phyloP scores from a whole-genome alignment of 306 rosid species.

The Dalbergia oliveri region DNA sequence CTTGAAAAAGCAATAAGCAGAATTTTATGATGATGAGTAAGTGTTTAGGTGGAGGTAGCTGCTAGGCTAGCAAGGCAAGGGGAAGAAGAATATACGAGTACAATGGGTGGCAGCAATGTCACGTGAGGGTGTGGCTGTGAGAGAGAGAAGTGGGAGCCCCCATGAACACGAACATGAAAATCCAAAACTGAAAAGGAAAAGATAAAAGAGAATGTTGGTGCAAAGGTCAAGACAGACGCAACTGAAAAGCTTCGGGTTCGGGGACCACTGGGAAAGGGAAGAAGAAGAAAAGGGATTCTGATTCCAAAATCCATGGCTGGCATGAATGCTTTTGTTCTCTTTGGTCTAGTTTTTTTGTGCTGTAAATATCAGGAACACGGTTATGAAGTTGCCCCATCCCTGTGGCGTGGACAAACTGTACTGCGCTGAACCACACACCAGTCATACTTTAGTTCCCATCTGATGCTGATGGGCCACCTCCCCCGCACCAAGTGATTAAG shows the following conservation, averaged over 20 bases:
- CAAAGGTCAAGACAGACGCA: constrained; percentile 52
- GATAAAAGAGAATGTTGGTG: constrained; percentile 59
- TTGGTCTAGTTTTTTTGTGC: constrained; percentile 49
- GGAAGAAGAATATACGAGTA: constrained; percentile 15
- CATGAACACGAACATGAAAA: background rate
- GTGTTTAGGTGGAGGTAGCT: too few relatives aligned
- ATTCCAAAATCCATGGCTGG: constrained; percentile 41
- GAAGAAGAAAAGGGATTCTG: constrained; percentile 49
- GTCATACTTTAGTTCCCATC: constrained; percentile 47
- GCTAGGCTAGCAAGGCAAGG: background rate
- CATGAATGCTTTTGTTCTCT: too few relatives aligned
- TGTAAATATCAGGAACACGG: constrained; percentile 46
- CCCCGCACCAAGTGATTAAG: background rate
- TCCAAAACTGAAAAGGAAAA: constrained; percentile 11
- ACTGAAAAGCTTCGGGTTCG: constrained; percentile 37
- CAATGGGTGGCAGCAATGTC: constrained; percentile 22
- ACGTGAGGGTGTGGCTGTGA: constrained; percentile 37
- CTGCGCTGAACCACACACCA: constrained; percentile 40
- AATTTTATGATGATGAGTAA: background rate
- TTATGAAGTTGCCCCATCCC: constrained; percentile 59
- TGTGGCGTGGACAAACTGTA: constrained; percentile 55
- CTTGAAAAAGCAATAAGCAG: background rate
- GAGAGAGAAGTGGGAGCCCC: background rate
- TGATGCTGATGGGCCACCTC: constrained; percentile 52
- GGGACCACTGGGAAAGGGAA: constrained; percentile 49